phyloP scores from a whole-genome alignment of 1,284 basidiomycete species.

The Sparassis latifolia region DNA sequence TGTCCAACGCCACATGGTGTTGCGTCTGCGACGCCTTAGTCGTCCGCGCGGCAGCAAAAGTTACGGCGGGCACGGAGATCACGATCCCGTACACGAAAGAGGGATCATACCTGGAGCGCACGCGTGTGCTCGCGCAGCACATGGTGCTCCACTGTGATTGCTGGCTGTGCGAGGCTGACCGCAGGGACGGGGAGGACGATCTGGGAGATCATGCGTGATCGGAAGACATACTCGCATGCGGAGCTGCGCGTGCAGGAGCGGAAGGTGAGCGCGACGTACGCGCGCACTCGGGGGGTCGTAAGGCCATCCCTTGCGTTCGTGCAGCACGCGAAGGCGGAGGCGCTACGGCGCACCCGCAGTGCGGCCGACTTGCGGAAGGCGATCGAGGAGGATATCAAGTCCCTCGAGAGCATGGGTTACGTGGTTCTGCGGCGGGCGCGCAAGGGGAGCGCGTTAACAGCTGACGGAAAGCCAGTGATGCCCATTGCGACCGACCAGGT shows the following conservation, averaged over 20 bases:
- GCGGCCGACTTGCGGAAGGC: background rate
- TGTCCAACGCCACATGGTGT: slow-evolving; percentile 15
- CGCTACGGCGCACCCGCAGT: background rate
- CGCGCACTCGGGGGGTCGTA: background rate
- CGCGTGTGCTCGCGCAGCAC: slow-evolving; percentile 7
- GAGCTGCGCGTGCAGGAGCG: background rate
- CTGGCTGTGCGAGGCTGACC: slow-evolving; percentile 15
- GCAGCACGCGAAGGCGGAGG: background rate
- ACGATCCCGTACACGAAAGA: slow-evolving; percentile 12
- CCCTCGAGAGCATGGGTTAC: background rate
- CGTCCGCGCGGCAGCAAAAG: slow-evolving; percentile 12
- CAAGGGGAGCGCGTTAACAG: background rate
- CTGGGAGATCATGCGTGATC: background rate
- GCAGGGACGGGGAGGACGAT: slow-evolving; percentile 10
- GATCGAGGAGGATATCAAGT: background rate
- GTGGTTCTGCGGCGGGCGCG: background rate
- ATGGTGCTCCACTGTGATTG: slow-evolving; percentile 13
- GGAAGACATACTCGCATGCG: background rate
- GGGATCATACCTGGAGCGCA: slow-evolving; percentile 12
- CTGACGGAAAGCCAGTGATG: background rate
- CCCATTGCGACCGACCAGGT: background rate
- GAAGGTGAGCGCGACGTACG: background rate
- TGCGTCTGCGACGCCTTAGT: slow-evolving; percentile 20
- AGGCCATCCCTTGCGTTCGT: background rate
- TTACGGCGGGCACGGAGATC: slow-evolving; percentile 12